Base-by-base conservation (phyloP, 2,329 filamentous ascomycete genomes). In the Celoporthe dispersa region DNA sequence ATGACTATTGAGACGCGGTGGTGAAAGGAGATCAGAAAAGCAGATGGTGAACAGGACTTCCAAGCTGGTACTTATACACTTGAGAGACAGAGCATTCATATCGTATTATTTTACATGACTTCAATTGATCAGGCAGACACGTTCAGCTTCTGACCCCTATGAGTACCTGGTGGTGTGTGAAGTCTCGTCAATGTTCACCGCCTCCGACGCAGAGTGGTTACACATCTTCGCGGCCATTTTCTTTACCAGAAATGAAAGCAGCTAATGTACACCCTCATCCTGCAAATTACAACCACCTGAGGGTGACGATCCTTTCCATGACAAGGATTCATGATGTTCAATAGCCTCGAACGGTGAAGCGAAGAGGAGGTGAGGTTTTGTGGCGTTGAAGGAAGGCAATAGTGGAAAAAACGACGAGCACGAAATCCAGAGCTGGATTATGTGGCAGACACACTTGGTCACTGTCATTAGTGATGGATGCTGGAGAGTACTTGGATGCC, bases 351-450 rank as follows among this genome's bases (percentile, higher is more conserved):
- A 14, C 14, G 6, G 53, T 7, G 6, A 31, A 57, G 25, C 12
- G 28, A 57, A 16, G 14, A 19, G 28, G 25, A 31, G 7, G n/a
- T 28, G 53, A 19, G 51, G 28, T 3, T 3, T 19, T 33, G 53
- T 19, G 53, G 53, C 53, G 28, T 31, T 57, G 53, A 19, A 57
- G 53, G 53, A 57, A 57, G 53, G 12, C 53, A 57, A 57, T 19
- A 19, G 25, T 57, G 25, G 12, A 19, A 19, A 8, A 28, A 28
- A 31, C 16, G 28, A 14, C 28, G 11, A 19, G 12, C 19, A 14
- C 28, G 5, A 31, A 31, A 19, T 3, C 28, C 1, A 28, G 14
- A 57, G 14, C 19, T 3, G 12, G 53, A 57, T 33, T 14, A 1
- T 31, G 7, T 31, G 12, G 25, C 9, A 55, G 6, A 31, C 6